Conservation (phyloP, 352 stramenopile species). For the Hyaloperonospora arabidopsidis region DNA sequence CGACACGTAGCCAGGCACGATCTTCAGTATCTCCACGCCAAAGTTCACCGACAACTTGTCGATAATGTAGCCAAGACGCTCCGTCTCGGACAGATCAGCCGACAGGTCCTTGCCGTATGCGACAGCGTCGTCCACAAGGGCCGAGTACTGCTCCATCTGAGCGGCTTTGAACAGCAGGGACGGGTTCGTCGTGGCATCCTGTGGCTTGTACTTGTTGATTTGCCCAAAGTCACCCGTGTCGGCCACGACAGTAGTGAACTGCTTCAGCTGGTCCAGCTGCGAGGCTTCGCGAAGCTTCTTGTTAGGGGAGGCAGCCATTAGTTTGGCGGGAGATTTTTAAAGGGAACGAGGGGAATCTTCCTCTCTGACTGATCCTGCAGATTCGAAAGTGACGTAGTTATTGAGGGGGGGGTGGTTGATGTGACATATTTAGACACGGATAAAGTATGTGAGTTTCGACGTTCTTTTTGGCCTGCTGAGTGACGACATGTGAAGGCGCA, state of each 20-base stretch:
- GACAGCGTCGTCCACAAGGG: constrained; percentile 94
- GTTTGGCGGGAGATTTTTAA: background rate
- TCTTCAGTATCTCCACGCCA: constrained; percentile 92
- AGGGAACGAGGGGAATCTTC: background rate
- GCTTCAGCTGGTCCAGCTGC: constrained; percentile 93
- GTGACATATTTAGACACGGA: constrained; percentile 18
- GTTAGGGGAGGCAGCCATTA: constrained; percentile 50
- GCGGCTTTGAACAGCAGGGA: constrained; percentile 98
- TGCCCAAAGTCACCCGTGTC: constrained; percentile 95
- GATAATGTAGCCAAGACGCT: constrained; percentile 90
- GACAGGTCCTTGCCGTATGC: constrained; percentile 83
- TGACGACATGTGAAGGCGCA: background rate
- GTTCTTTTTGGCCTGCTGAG: background rate
- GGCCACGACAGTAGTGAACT: constrained; percentile 95
- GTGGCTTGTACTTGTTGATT: constrained; percentile 88
- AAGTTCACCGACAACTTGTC: constrained; percentile 99
- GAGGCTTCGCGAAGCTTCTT: constrained; percentile 72
- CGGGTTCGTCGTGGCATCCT: constrained; percentile 99
- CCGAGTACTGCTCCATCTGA: constrained; percentile 91
- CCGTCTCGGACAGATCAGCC: constrained; percentile 57
- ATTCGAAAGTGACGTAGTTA: constrained; percentile 59
- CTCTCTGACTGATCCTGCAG: no score
- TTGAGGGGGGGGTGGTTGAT: background rate
- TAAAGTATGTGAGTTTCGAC: constrained; percentile 8
- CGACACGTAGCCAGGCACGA: constrained; percentile 96